These are phyloP conservation scores for Neonectria sp. DNA, from an alignment of 2,329 filamentous ascomycete species.

Conservation along the genomic window DNA sequence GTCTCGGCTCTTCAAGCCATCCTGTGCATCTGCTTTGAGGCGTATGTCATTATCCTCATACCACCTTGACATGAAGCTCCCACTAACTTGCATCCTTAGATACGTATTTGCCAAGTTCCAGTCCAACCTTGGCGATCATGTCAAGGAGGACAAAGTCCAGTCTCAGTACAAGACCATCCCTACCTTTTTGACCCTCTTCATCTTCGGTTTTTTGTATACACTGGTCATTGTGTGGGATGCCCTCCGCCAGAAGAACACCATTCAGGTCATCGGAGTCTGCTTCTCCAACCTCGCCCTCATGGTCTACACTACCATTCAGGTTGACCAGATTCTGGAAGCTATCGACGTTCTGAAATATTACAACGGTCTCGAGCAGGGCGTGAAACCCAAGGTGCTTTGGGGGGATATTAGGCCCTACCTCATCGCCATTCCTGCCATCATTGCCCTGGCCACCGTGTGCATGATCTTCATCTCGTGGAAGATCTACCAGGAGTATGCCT, in stretches of 20 bases:
- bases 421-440: conserved; percentile 87
- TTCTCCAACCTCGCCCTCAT: conserved; percentile 92
- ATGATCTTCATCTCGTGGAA: conserved; percentile 91
- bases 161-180: conserved; percentile 83
- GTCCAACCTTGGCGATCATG: conserved; percentile 63
- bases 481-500: conserved; percentile 97
- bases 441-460: conserved; percentile 80
- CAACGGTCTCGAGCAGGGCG: conserved; percentile 59
- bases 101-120: conserved; percentile 95
- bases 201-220: conserved; percentile 96
- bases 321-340: conserved; percentile 88
- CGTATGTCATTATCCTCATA: conserved; percentile 69
- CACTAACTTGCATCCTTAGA: conserved; percentile 60
- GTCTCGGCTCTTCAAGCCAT: conserved; percentile 83
- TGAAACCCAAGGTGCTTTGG: conserved; percentile 71
- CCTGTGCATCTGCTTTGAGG: conserved; percentile 87
- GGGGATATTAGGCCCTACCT: conserved; percentile 79
- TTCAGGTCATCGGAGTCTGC: conserved; percentile 96
- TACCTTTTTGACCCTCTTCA: conserved; percentile 95
- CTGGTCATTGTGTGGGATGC: conserved; percentile 94
- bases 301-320: conserved; percentile 93
- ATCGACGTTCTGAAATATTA: conserved; percentile 67
- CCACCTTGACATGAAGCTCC: neutral
- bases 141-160: conserved; percentile 57
- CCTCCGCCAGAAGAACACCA: conserved; percentile 94